Percentiles rank a stretch among this genome's conserved stretches.
Evolutionary conservation across 208 protist genomes (phyloP).

Genomic region (Leishmania guyanensis): DNA sequence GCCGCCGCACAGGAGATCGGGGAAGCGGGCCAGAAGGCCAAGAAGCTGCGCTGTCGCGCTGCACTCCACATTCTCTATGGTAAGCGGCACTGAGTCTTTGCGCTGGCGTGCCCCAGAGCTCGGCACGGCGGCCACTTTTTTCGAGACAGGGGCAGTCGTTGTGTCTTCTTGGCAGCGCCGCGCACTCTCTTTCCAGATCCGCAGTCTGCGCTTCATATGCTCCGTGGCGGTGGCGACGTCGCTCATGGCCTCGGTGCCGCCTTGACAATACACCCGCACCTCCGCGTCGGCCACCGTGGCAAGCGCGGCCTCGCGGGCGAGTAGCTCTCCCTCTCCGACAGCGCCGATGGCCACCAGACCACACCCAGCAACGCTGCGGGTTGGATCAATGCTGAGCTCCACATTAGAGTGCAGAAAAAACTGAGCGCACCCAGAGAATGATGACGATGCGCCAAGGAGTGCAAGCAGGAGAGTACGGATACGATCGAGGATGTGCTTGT

Average conservation of each 20-base stretch:
- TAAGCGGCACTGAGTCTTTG: background rate
- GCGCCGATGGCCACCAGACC: slow-evolving; percentile 40
- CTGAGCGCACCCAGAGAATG: background rate
- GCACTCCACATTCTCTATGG: background rate
- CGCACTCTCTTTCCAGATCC: background rate
- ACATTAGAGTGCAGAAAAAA: slow-evolving; percentile 32
- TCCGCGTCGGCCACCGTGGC: background rate
- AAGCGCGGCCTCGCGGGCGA: slow-evolving; percentile 33
- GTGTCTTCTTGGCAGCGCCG: background rate
- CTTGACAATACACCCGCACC: background rate
- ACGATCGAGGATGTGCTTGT: background rate
- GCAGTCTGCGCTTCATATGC: background rate
- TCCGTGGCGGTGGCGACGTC: background rate
- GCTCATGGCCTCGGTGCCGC: background rate
- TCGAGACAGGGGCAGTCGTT: no score
- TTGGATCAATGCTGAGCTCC: slow-evolving; percentile 35
- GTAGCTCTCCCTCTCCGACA: slow-evolving; percentile 42
- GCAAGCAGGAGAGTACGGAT: slow-evolving; percentile 9
- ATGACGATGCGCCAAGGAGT: slow-evolving; percentile 2
- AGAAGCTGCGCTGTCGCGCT: slow-evolving; percentile 2
- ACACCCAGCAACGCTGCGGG: slow-evolving; percentile 33
- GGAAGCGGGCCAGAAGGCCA: background rate
- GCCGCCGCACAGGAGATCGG: background rate
- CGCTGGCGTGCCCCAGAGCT: background rate
- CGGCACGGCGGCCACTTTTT: background rate